Conservation (phyloP, 2,329 filamentous ascomycete species). For the Aulographum hederae region DNA sequence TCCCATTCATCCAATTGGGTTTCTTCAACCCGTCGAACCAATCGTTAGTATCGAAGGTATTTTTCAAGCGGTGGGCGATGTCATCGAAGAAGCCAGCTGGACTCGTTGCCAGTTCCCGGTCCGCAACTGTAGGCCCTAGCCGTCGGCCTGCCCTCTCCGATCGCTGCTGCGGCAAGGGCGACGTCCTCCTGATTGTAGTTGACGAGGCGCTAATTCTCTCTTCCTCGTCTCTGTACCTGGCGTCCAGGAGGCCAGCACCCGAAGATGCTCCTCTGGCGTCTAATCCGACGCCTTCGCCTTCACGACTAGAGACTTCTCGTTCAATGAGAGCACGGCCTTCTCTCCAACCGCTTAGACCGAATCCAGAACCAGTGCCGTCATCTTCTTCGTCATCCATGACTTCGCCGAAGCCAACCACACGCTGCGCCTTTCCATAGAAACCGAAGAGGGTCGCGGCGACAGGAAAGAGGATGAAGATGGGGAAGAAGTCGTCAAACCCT, state of each 20-base stretch:
- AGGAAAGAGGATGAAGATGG: slow-evolving; percentile 70
- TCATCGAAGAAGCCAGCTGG: slow-evolving; percentile 75
- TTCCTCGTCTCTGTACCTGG: neutral
- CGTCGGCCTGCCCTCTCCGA: slow-evolving; percentile 11
- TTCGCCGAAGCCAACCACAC: slow-evolving; percentile 60
- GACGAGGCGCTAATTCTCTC: neutral
- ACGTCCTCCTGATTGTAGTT: neutral
- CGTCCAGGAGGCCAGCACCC: neutral
- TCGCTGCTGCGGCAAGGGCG: neutral
- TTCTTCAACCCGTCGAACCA: slow-evolving; percentile 4
- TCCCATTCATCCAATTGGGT: slow-evolving; percentile 4
- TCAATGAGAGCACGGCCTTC: slow-evolving; percentile 86
- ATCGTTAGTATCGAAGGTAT: slow-evolving; percentile 64
- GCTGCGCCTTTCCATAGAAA: slow-evolving; percentile 66
- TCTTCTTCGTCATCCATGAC: slow-evolving; percentile 53
- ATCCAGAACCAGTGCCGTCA: slow-evolving; percentile 43
- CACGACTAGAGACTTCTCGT: slow-evolving; percentile 39
- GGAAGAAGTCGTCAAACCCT: slow-evolving; percentile 41
- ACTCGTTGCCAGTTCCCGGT: slow-evolving; percentile 53
- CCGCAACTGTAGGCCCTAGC: too few relatives aligned
- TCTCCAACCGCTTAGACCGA: slow-evolving; percentile 70
- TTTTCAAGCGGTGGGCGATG: slow-evolving; percentile 70
- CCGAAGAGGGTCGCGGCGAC: slow-evolving; percentile 77
- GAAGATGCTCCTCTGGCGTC: too few relatives aligned
- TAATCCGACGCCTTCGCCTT: too few relatives aligned